These are phyloP conservation scores for Globisporangium okanoganense DNA, from an alignment of 352 stramenopile species.

Conservation along the genomic window DNA sequence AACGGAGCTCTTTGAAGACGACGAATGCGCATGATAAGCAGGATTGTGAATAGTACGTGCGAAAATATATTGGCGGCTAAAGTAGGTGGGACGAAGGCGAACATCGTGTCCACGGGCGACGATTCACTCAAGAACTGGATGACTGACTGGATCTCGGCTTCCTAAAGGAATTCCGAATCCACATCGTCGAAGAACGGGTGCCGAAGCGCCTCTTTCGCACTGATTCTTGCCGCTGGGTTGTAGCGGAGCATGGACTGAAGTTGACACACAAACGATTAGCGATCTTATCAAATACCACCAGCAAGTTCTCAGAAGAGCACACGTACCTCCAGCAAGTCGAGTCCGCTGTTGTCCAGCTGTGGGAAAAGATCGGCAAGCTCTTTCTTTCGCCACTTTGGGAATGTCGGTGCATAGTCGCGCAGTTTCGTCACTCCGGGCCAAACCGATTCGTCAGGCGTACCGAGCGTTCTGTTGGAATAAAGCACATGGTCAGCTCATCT, in stretches of 20 bases:
- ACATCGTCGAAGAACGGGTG: slow-evolving; percentile 86
- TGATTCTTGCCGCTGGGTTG: slow-evolving; percentile 65
- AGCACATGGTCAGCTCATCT: not conserved
- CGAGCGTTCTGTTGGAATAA: slow-evolving; percentile 64
- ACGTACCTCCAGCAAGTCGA: slow-evolving; percentile 63
- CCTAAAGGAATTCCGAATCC: slow-evolving; percentile 66
- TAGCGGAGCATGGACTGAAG: slow-evolving; percentile 69
- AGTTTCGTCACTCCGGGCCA: slow-evolving; percentile 97
- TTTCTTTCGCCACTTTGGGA: slow-evolving; percentile 96
- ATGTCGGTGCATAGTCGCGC: slow-evolving; percentile 93
- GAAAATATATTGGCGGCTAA: slow-evolving; percentile 7
- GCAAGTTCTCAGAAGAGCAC: not conserved
- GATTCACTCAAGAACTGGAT: not conserved
- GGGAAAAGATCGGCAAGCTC: slow-evolving; percentile 63
- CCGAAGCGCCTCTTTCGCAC: slow-evolving; percentile 75
- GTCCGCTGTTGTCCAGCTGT: slow-evolving; percentile 45
- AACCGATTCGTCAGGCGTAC: slow-evolving; percentile 94
- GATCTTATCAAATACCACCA: not conserved
- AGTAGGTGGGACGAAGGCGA: slow-evolving; percentile 4
- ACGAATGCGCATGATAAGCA: not conserved
- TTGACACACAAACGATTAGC: not conserved
- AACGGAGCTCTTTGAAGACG: not conserved
- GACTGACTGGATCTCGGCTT: not conserved
- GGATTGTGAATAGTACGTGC: not conserved
- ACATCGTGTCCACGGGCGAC: not conserved